Evolutionary conservation across 2,329 filamentous ascomycete genomes (phyloP).

Genomic region (Lecanoromycetidae sp.): DNA sequence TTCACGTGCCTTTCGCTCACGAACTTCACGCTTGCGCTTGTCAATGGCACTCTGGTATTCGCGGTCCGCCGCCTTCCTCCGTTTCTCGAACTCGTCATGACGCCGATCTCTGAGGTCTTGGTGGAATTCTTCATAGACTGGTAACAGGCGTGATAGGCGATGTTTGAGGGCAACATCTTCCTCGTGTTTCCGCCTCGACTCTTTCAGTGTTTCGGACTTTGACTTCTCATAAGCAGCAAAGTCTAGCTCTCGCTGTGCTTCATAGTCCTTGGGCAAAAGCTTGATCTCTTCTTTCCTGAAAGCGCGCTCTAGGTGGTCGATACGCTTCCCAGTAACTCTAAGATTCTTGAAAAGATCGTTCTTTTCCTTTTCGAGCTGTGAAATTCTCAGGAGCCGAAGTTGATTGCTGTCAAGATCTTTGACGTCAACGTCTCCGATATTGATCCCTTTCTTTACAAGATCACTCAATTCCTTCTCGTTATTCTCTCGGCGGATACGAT

Average conservation of each 20-base stretch:
- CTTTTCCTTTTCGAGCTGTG: slow-evolving; percentile 95
- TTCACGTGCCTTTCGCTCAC: slow-evolving; percentile 71
- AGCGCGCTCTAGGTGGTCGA: slow-evolving; percentile 93
- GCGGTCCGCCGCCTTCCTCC: slow-evolving; percentile 77
- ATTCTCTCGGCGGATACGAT: slow-evolving; percentile 83
- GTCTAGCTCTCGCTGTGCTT: slow-evolving; percentile 67
- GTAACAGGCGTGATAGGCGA: slow-evolving; percentile 72
- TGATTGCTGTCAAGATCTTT: slow-evolving; percentile 79
- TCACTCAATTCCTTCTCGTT: slow-evolving; percentile 86
- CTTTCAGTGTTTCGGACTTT: slow-evolving; percentile 64
- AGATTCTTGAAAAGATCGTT: slow-evolving; percentile 87
- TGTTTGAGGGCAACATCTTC: slow-evolving; percentile 89
- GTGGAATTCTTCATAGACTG: slow-evolving; percentile 74
- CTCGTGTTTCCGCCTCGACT: slow-evolving; percentile 78
- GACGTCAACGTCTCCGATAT: slow-evolving; percentile 58
- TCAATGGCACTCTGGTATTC: slow-evolving; percentile 89
- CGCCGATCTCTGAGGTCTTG: slow-evolving; percentile 72
- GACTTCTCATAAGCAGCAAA: slow-evolving; percentile 65
- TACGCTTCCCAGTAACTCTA: slow-evolving; percentile 82
- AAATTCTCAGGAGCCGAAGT: slow-evolving; percentile 87
- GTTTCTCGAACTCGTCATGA: slow-evolving; percentile 90
- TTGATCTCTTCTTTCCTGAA: slow-evolving; percentile 93
- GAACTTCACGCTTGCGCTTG: slow-evolving; percentile 73
- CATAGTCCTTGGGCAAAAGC: slow-evolving; percentile 78
- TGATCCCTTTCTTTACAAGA: slow-evolving; percentile 79